phyloP scores from a whole-genome alignment of 176 grass and related monocot genomes.

The Thalia dealbata region DNA sequence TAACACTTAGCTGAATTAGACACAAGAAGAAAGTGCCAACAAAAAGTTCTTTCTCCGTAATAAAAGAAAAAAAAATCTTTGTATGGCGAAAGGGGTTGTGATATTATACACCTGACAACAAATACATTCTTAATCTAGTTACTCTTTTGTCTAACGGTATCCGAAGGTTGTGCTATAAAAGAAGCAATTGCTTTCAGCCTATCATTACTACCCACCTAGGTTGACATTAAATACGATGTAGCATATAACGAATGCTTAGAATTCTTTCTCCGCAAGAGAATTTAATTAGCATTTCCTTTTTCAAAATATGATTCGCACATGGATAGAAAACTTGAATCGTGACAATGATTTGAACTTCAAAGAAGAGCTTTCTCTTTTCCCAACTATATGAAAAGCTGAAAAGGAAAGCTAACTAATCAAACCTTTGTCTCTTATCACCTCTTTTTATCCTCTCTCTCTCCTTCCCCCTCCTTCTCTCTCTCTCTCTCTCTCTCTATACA shows the following conservation, averaged over 20 bases:
- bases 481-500: background rate
- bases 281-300: background rate
- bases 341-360: background rate
- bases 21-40: background rate
- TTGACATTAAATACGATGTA: background rate
- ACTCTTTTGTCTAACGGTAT: background rate
- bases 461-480: background rate
- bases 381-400: constrained; percentile 3
- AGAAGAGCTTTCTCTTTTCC: background rate
- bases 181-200: too few species aligned
- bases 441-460: background rate
- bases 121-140: background rate
- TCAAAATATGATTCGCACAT: background rate
- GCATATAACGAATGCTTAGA: background rate
- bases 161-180: too few species aligned
- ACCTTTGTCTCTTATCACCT: background rate
- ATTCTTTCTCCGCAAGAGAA: background rate
- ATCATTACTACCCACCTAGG: background rate
- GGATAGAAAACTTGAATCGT: background rate
- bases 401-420: constrained; percentile 1
- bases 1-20: background rate
- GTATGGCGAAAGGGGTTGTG: background rate
- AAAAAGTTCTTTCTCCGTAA: background rate
- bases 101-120: background rate
- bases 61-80: background rate